Percentiles rank a stretch among this genome's conserved stretches.
Evolutionary conservation across 805 yeast species (phyloP).

Genomic region (Teunomyces barrocoloradensis): DNA sequence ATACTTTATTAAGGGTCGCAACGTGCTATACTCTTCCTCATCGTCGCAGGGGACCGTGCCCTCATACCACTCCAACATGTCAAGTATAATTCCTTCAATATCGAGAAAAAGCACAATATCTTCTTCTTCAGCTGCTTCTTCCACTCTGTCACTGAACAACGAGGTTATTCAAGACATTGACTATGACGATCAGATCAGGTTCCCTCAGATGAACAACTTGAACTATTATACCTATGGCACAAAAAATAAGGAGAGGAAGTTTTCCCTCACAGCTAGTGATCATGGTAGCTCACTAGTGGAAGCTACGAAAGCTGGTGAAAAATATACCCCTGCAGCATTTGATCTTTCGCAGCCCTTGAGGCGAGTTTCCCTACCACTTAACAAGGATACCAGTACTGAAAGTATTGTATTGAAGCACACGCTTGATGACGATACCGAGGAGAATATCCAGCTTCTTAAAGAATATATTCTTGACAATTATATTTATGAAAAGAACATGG

Average conservation of each 20-base stretch:
- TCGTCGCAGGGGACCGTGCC: neutral
- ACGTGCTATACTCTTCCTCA: neutral
- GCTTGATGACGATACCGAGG: conserved; percentile 6
- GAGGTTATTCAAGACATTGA: conserved; percentile 21
- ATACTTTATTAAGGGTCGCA: conserved; percentile 2
- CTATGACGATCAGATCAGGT: conserved; percentile 54
- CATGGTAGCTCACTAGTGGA: neutral
- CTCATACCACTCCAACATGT: conserved; percentile 24
- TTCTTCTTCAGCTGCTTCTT: neutral
- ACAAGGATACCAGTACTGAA: conserved; percentile 1
- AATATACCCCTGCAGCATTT: conserved; percentile 46
- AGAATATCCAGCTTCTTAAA: conserved; percentile 10
- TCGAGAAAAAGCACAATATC: conserved; percentile 3
- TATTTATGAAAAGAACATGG: conserved; percentile 13
- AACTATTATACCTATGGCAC: conserved; percentile 22
- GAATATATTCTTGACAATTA: conserved; percentile 14
- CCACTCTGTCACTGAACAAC: neutral
- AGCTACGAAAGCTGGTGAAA: neutral
- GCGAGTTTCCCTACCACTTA: conserved; percentile 26
- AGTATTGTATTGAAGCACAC: neutral
- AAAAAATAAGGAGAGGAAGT: neutral
- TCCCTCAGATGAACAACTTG: conserved; percentile 49
- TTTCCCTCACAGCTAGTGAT: neutral
- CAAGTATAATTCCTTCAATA: conserved; percentile 21
- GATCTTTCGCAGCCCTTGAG: conserved; percentile 42